Evolutionary conservation across 306 rosid genomes (phyloP), one percentile per base, ranked within the genome.

Genomic region (Clitoria ternatea): DNA sequence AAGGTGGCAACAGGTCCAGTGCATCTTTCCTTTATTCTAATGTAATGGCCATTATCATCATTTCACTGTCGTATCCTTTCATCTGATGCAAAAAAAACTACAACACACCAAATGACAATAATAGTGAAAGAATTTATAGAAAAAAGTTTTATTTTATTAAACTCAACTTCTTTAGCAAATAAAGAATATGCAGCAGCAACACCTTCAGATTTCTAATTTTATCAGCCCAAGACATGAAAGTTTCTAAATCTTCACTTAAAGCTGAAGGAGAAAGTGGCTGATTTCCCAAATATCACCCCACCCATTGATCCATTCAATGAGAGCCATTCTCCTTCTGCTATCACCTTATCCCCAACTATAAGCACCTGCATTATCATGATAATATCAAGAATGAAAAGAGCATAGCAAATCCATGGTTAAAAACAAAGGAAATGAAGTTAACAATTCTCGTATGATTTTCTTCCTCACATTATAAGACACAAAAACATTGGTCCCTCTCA

Each of bases 51-150:
- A 91, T 91, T 81, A 95, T 91, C 97, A 91, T 91, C 84, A 75
- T 91, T 64, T 95, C 50, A 95, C 97, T 6, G 99, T 86, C 80
- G 86, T 77, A 91, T 80, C 76, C 99, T 91, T 65, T 95, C 96
- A 65, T 87, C 96, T 1, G 99, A 95, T 66, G 99, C 99, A 83
- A 95, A 95, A n/a, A n/a, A 85, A 95, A 95, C 97, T 95, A 73
- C 59, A 73, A 72, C 63, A 81, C 43, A 35, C 61, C 83, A 80
- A 74, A 74, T n/a, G n/a, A n/a, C n/a, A n/a, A n/a, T n/a, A n/a
- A 57, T 66, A 73, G 23, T 48, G 9, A 68, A 33, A 47, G 39
- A 22, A 69, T 56, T 66, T 57, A 60, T 47, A 37, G 61, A 32
- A 15, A 35, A 59, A 35, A 60, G 7, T 61, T 35, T 18, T 32